These are phyloP conservation scores for Aspergillus texensis DNA, from an alignment of 2,329 filamentous ascomycete species.

Conservation along the genomic window DNA sequence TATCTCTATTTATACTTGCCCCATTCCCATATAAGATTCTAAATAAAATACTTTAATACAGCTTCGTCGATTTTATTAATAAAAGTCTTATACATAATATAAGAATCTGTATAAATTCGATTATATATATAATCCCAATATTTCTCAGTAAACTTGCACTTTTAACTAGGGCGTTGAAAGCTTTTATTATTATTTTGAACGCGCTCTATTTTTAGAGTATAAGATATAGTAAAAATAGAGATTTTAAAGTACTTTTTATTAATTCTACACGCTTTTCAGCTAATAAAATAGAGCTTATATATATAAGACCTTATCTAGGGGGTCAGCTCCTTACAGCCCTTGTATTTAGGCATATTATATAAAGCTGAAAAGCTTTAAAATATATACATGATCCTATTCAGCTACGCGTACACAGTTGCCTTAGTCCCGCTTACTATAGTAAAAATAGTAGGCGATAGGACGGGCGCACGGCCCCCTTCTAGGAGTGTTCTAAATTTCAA, in stretches of 20 bases:
- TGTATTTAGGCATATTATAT: too few species aligned
- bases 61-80: not conserved
- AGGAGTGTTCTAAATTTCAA: too few species aligned
- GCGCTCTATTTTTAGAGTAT: not conserved
- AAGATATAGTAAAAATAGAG: constrained; percentile 1
- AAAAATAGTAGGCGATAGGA: too few species aligned
- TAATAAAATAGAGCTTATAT: not conserved
- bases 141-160: not conserved
- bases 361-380: too few species aligned
- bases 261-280: not conserved
- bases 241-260: not conserved
- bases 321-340: not conserved
- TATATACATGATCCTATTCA: too few species aligned
- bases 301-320: not conserved
- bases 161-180: not conserved
- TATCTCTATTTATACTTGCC: not conserved
- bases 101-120: not conserved
- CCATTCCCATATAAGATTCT: not conserved
- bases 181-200: not conserved
- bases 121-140: not conserved
- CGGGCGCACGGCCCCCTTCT: too few species aligned
- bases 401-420: too few species aligned
- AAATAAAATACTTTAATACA: not conserved
- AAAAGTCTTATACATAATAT: not conserved
- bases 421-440: too few species aligned